Percentiles rank a stretch among this genome's conserved stretches.
phyloP scores from a whole-genome alignment of 305 asterid species.

The Fraxinus nigra region DNA sequence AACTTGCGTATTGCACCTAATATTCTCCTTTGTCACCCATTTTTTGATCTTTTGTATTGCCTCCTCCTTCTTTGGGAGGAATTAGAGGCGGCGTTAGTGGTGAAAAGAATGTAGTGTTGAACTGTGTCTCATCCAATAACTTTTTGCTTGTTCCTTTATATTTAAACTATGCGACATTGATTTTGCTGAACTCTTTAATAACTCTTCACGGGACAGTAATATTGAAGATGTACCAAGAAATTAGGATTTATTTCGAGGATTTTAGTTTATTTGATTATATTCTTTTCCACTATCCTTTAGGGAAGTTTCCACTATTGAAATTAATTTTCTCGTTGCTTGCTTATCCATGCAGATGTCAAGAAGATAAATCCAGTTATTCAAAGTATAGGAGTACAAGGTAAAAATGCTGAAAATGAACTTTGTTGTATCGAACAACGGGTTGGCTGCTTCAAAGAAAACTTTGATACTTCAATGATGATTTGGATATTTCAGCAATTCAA shows the following conservation, averaged over 20 bases:
- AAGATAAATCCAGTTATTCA: background rate
- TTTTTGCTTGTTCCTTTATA: background rate
- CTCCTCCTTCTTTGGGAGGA: background rate
- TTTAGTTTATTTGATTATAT: background rate
- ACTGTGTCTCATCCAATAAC: background rate
- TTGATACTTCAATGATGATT: background rate
- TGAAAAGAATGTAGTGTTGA: background rate
- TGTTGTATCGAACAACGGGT: background rate
- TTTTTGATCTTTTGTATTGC: background rate
- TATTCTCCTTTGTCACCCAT: background rate
- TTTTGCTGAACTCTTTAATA: background rate
- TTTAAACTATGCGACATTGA: background rate
- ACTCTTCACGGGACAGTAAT: background rate
- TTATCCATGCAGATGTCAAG: slow-evolving; percentile 11
- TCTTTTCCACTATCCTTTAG: background rate
- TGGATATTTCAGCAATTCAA: background rate
- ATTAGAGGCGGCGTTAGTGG: background rate
- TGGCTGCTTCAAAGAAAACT: background rate
- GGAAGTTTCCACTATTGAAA: background rate
- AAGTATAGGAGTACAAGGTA: background rate
- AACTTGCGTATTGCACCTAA: background rate
- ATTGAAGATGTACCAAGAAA: background rate
- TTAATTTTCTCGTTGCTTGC: background rate
- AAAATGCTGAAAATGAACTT: background rate
- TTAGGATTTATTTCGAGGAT: background rate